Evolutionary conservation across 2,329 filamentous ascomycete genomes (phyloP).

Genomic region (Aureobasidium sp.): DNA sequence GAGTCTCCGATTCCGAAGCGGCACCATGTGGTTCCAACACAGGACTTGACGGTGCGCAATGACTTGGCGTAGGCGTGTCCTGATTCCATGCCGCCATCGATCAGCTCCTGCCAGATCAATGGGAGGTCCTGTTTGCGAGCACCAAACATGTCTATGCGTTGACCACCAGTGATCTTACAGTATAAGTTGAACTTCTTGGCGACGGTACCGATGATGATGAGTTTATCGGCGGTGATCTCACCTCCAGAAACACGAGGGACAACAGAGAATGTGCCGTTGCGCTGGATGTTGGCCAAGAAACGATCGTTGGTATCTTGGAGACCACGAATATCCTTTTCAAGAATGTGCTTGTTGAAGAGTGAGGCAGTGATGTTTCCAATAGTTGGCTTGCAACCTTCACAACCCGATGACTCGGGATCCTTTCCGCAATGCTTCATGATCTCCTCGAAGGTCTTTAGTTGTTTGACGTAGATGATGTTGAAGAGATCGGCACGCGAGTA

Average conservation of each 20-base stretch:
- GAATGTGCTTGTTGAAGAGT: conserved; percentile 74
- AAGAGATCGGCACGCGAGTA: conserved; percentile 86
- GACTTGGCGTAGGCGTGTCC: conserved; percentile 89
- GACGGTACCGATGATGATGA: conserved; percentile 74
- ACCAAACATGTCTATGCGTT: conserved; percentile 89
- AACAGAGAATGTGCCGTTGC: conserved; percentile 85
- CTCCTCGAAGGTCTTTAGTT: conserved; percentile 59
- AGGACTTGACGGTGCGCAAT: conserved; percentile 81
- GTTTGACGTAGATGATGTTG: conserved; percentile 78
- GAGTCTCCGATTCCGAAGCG: conserved; percentile 82
- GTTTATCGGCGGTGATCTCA: conserved; percentile 79
- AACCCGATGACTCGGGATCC: conserved; percentile 63
- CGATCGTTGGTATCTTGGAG: conserved; percentile 87
- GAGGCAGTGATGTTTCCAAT: conserved; percentile 73
- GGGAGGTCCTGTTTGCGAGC: conserved; percentile 83
- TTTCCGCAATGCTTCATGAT: conserved; percentile 74
- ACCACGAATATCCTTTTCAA: conserved; percentile 60
- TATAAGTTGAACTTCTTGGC: conserved; percentile 79
- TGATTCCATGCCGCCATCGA: conserved; percentile 80
- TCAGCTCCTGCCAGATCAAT: conserved; percentile 70
- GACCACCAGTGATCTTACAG: conserved; percentile 85
- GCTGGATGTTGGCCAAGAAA: conserved; percentile 81
- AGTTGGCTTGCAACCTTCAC: conserved; percentile 78
- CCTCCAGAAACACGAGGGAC: conserved; percentile 74
- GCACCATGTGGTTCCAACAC: conserved; percentile 87